Percentiles rank a stretch among this genome's conserved stretches.
Evolutionary conservation across 805 yeast species (phyloP).

Genomic region (Lipomyces oligophaga): DNA sequence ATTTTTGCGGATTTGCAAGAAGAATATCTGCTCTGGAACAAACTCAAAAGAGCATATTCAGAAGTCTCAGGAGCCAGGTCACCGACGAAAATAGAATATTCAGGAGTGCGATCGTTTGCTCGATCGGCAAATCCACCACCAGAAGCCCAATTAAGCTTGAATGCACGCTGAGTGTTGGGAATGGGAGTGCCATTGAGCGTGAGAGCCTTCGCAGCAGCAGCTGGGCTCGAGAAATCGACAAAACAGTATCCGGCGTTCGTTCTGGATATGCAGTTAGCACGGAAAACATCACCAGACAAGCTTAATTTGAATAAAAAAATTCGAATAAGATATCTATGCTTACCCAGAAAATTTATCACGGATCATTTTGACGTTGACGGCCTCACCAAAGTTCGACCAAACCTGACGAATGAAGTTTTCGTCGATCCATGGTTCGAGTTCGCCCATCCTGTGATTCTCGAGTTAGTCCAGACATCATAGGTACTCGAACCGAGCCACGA

Average conservation of each 20-base stretch:
- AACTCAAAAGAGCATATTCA: constrained; percentile 59
- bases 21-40: constrained; percentile 65
- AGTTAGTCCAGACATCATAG: too few relatives aligned
- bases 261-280: constrained; percentile 5
- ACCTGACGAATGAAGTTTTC: constrained; percentile 61
- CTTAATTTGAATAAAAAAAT: not conserved
- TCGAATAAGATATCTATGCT: not conserved
- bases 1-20: constrained; percentile 73
- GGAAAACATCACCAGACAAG: not conserved
- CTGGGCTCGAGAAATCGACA: constrained; percentile 61
- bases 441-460: constrained; percentile 82
- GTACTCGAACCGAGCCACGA: not conserved
- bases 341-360: constrained; percentile 53
- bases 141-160: constrained; percentile 80
- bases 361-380: constrained; percentile 62
- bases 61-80: constrained; percentile 72
- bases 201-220: constrained; percentile 59
- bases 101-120: constrained; percentile 40
- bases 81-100: constrained; percentile 77
- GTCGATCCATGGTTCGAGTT: constrained; percentile 78
- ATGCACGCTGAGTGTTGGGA: constrained; percentile 55
- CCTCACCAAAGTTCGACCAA: constrained; percentile 70
- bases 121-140: constrained; percentile 43
- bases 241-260: constrained; percentile 75
- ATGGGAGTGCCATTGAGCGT: constrained; percentile 63